A percentile compares a stretch with the other conserved stretches of the same genome.
phyloP scores from a whole-genome alignment of 805 yeast species.

The Maudiozyma bulderi region DNA sequence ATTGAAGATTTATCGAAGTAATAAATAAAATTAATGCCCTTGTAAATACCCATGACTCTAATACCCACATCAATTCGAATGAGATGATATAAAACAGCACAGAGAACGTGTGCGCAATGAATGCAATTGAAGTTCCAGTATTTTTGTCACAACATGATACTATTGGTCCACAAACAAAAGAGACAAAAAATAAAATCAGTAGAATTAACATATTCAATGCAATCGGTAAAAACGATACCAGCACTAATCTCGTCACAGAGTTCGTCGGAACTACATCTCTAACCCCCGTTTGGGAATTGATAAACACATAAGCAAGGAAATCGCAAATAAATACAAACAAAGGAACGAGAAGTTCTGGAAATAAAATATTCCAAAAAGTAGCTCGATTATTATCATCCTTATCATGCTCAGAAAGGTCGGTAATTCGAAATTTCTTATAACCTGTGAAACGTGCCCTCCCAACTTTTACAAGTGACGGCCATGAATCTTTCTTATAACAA shows the following conservation, averaged over 20 bases:
- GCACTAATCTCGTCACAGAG: constrained; percentile 50
- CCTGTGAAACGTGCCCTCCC: constrained; percentile 89
- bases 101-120: constrained; percentile 43
- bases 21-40: constrained; percentile 54
- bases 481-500: constrained; percentile 56
- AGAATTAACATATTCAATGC: constrained; percentile 28
- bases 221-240: constrained; percentile 45
- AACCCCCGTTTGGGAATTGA: constrained; percentile 85
- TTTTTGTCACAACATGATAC: constrained; percentile 32
- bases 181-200: constrained; percentile 32
- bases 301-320: constrained; percentile 65
- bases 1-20: constrained; percentile 45
- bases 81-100: constrained; percentile 43
- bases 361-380: constrained; percentile 62
- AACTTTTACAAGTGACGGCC: constrained; percentile 68
- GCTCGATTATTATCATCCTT: constrained; percentile 66
- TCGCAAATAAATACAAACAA: constrained; percentile 57
- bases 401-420: constrained; percentile 55
- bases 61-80: constrained; percentile 56
- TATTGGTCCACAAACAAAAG: constrained; percentile 43
- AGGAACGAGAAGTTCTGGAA: constrained; percentile 75
- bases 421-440: constrained; percentile 63
- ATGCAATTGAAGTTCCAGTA: constrained; percentile 47
- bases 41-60: constrained; percentile 59
- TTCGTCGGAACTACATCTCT: constrained; percentile 38